These are phyloP conservation scores for Russula brevipes DNA, from an alignment of 768 basidiomycete genomes.

Conservation along the genomic window DNA sequence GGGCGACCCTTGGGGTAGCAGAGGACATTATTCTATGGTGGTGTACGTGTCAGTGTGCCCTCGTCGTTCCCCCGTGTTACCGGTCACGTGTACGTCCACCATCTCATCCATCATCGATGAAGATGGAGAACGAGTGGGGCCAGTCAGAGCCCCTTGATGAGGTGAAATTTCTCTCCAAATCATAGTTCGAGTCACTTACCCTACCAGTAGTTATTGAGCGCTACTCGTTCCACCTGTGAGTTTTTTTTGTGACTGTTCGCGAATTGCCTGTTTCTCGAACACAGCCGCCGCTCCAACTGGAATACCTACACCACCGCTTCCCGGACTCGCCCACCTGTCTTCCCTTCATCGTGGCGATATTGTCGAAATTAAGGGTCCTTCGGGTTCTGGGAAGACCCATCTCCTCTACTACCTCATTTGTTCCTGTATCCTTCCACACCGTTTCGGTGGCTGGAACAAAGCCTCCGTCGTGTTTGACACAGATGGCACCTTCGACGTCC, in stretches of 20 bases:
- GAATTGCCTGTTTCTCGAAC: not conserved
- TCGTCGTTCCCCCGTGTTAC: not conserved
- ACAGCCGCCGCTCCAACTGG: slow-evolving; percentile 5
- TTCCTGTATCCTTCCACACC: slow-evolving; percentile 50
- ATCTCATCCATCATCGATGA: not conserved
- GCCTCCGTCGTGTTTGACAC: slow-evolving; percentile 66
- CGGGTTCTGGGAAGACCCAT: slow-evolving; percentile 73
- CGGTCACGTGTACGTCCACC: slow-evolving; percentile 8
- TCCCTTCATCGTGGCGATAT: slow-evolving; percentile 53
- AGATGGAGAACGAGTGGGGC: not conserved
- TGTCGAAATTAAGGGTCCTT: slow-evolving; percentile 70
- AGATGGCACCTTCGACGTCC: slow-evolving; percentile 58
- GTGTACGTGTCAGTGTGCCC: not conserved
- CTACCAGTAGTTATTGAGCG: slow-evolving; percentile 11
- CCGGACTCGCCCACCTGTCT: slow-evolving; percentile 25
- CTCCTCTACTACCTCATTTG: slow-evolving; percentile 63
- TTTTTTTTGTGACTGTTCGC: not conserved
- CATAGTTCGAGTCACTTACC: not conserved
- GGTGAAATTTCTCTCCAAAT: not conserved
- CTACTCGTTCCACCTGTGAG: slow-evolving; percentile 14
- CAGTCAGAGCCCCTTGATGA: slow-evolving; percentile 17
- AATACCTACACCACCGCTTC: slow-evolving; percentile 16
- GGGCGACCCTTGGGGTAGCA: slow-evolving; percentile 34
- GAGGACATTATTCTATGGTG: slow-evolving; percentile 9
- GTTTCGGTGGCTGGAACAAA: slow-evolving; percentile 54